Conservation (phyloP, 495 filamentous ascomycete genomes). For the Oidiodendron maius region DNA sequence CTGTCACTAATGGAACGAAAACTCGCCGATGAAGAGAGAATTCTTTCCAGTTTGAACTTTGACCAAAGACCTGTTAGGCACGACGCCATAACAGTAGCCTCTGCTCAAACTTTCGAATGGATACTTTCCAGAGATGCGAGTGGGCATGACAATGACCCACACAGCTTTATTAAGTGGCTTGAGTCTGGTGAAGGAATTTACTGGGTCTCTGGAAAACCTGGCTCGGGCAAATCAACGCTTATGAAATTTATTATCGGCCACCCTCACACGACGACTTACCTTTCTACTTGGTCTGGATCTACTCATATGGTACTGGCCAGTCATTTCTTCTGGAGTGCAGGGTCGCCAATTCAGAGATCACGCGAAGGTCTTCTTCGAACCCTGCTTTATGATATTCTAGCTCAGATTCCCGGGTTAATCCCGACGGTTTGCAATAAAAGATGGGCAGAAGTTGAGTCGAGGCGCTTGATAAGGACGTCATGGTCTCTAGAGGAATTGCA, state of each 20-base stretch:
- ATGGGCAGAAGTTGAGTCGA: background rate
- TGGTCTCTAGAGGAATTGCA: background rate
- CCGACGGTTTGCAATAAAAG: background rate
- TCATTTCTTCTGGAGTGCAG: conserved; percentile 42
- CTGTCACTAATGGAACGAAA: too few species aligned
- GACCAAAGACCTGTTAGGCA: too few species aligned
- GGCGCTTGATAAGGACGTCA: background rate
- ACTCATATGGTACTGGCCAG: conserved; percentile 9
- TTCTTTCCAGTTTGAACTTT: too few species aligned
- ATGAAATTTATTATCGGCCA: conserved; percentile 28
- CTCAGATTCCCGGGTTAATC: conserved; percentile 7
- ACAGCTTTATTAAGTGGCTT: background rate
- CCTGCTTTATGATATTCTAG: conserved; percentile 33
- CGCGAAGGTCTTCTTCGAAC: conserved; percentile 35
- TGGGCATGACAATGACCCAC: too few species aligned
- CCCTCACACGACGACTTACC: background rate
- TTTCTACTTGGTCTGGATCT: conserved; percentile 17
- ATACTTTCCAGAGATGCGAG: background rate
- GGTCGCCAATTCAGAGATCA: conserved; percentile 32
- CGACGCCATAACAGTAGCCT: too few species aligned
- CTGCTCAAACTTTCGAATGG: background rate
- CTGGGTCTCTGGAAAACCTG: conserved; percentile 30
- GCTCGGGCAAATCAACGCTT: conserved; percentile 32
- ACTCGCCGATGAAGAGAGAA: too few species aligned
- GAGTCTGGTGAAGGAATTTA: conserved; percentile 6